Conservation (phyloP, 345 rosid genomes). For the Streptanthus diversifolius region DNA sequence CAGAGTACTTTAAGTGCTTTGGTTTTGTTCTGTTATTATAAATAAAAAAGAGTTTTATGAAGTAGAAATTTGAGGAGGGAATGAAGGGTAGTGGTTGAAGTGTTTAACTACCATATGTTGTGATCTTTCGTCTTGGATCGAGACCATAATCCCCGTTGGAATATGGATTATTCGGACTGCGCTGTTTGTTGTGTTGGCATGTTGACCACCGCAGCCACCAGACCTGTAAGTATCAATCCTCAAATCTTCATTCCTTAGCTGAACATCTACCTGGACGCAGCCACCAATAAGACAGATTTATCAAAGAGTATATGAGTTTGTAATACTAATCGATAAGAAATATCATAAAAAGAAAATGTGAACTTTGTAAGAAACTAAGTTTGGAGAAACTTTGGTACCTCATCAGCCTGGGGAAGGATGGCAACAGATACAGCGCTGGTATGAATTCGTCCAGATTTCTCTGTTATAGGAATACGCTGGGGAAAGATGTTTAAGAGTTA, state of each 20-base stretch:
- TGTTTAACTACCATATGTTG: constrained; percentile 77
- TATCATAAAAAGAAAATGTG: neutral
- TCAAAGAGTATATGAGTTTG: neutral
- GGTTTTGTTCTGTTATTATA: constrained; percentile 64
- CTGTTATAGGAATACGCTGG: constrained; percentile 97
- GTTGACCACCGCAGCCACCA: constrained; percentile 91
- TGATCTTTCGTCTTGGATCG: constrained; percentile 95
- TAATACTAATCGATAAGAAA: neutral
- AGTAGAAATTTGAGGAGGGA: constrained; percentile 1
- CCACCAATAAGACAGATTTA: constrained; percentile 2
- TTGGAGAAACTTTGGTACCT: constrained; percentile 45
- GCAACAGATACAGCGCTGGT: constrained; percentile 97
- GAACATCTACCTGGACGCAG: constrained; percentile 74
- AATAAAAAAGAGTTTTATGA: neutral
- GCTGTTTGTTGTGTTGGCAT: constrained; percentile 90
- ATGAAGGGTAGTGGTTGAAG: neutral
- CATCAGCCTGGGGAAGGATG: constrained; percentile 96
- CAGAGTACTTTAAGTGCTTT: constrained; percentile 88
- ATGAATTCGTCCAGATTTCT: constrained; percentile 88
- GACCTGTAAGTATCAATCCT: constrained; percentile 88
- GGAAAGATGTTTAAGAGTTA: constrained; percentile 24
- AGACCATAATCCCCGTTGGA: constrained; percentile 70
- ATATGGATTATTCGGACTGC: constrained; percentile 86
- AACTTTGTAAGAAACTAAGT: neutral
- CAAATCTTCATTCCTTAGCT: constrained; percentile 86